These are phyloP conservation scores for Colletotrichum sansevieriae DNA, from an alignment of 2,329 filamentous ascomycete genomes.

Conservation along the genomic window DNA sequence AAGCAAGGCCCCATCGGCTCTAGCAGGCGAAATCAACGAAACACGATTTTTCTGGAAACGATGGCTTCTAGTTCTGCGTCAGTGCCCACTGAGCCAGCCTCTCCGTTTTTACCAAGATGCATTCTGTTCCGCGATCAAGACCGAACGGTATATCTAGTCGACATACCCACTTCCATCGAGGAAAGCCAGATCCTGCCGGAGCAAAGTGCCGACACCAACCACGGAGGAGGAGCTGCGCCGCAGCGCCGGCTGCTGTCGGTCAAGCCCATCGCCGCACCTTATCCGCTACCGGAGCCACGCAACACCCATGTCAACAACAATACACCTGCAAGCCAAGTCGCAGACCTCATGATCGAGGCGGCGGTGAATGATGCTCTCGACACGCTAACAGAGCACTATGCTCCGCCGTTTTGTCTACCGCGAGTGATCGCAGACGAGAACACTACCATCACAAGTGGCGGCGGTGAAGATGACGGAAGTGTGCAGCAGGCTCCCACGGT, in stretches of 20 bases:
- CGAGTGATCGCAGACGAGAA: constrained; percentile 48
- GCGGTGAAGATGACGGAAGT: neutral
- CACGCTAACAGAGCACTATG: constrained; percentile 50
- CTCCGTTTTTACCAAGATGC: constrained; percentile 15
- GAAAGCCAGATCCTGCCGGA: constrained; percentile 68
- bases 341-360: constrained; percentile 66
- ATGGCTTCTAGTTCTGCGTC: constrained; percentile 10
- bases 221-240: constrained; percentile 32
- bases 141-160: constrained; percentile 68
- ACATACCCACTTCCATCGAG: constrained; percentile 78
- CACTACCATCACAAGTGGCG: constrained; percentile 10
- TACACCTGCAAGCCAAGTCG: constrained; percentile 62
- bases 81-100: neutral
- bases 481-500: constrained; percentile 5
- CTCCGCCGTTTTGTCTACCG: constrained; percentile 62
- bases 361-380: constrained; percentile 60
- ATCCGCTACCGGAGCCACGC: constrained; percentile 65
- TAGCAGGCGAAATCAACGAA: neutral
- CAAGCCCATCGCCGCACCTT: constrained; percentile 58
- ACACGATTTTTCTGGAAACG: neutral
- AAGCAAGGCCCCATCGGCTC: constrained; percentile 19
- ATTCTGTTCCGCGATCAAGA: constrained; percentile 37
- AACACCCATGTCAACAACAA: constrained; percentile 52
- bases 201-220: constrained; percentile 42
- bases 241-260: constrained; percentile 60